Percentiles rank a stretch among this genome's conserved stretches.
phyloP scores from a whole-genome alignment of 306 rosid species.

The Glycyrrhiza uralensis region DNA sequence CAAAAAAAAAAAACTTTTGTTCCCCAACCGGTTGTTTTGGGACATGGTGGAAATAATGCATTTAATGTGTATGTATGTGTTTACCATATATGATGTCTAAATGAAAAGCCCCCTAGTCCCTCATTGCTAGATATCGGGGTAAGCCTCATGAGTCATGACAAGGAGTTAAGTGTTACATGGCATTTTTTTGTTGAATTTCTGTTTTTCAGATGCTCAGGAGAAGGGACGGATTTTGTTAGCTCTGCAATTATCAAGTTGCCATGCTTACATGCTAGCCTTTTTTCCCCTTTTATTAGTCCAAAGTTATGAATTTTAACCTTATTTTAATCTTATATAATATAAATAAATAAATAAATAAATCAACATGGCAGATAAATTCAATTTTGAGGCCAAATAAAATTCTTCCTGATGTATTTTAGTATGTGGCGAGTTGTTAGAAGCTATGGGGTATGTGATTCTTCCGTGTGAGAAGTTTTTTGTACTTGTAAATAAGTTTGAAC shows the following conservation, averaged over 20 bases:
- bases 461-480: background rate
- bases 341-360: too few species aligned
- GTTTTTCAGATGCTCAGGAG: background rate
- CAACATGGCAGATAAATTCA: background rate
- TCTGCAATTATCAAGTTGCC: background rate
- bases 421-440: background rate
- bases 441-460: background rate
- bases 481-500: background rate
- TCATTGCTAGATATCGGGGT: too few species aligned
- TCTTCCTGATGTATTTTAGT: background rate
- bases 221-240: background rate
- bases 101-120: too few species aligned
- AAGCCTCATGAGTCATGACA: too few species aligned
- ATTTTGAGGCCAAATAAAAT: background rate
- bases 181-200: background rate
- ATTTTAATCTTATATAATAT: background rate
- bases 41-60: background rate
- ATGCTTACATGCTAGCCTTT: background rate
- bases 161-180: background rate
- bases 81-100: background rate
- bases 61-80: background rate
- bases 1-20: too few species aligned
- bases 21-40: background rate
- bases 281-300: background rate
- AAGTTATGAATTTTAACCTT: background rate